phyloP scores from a whole-genome alignment of 495 filamentous ascomycete genomes.

The Recurvomyces mirabilis region DNA sequence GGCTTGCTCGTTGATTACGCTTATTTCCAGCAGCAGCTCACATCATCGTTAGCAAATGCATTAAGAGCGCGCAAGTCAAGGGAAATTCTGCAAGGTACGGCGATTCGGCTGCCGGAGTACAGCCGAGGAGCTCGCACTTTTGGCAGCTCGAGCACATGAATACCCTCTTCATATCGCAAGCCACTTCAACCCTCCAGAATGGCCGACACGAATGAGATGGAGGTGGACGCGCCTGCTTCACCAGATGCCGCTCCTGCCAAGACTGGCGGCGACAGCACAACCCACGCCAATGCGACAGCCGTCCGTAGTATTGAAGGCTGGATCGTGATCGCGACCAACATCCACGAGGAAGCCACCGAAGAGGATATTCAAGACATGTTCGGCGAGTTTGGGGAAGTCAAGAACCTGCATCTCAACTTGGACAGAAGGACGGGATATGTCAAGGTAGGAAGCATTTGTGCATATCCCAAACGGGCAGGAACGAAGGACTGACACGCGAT shows the following conservation, averaged over 20 bases:
- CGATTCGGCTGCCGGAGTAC: too few relatives aligned
- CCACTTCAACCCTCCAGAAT: too few relatives aligned
- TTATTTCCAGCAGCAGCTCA: too few relatives aligned
- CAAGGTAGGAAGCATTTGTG: conserved; percentile 66
- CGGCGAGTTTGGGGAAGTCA: conserved; percentile 92
- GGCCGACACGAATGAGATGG: conserved; percentile 57
- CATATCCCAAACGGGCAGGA: neutral
- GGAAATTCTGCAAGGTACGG: too few relatives aligned
- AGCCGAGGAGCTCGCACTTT: too few relatives aligned
- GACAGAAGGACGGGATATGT: conserved; percentile 95
- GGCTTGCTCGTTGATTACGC: too few relatives aligned
- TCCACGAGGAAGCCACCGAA: conserved; percentile 95
- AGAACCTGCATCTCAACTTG: conserved; percentile 90
- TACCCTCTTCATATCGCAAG: too few relatives aligned
- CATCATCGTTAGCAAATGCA: too few relatives aligned
- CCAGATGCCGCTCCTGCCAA: conserved; percentile 36
- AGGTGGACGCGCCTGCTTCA: conserved; percentile 46
- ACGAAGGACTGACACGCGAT: neutral
- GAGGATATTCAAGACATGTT: conserved; percentile 92
- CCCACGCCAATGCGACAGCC: conserved; percentile 68
- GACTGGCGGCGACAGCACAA: conserved; percentile 53
- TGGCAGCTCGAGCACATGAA: too few relatives aligned
- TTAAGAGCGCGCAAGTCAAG: too few relatives aligned
- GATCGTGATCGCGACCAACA: conserved; percentile 94
- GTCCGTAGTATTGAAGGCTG: conserved; percentile 98